phyloP scores from a whole-genome alignment of 1,284 basidiomycete genomes.

The Gomphus bonarii region DNA sequence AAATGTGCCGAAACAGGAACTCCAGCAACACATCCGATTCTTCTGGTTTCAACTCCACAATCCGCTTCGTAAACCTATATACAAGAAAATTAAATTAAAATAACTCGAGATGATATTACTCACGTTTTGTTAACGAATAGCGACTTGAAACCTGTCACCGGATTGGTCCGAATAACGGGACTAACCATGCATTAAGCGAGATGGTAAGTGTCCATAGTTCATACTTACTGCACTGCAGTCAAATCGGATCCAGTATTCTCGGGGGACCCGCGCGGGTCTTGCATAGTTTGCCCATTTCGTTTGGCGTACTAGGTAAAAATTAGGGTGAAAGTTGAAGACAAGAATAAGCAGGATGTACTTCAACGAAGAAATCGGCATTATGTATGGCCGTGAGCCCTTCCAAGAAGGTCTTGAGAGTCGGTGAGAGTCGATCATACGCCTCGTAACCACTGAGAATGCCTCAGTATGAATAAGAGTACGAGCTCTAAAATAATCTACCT shows the following conservation, averaged over 20 bases:
- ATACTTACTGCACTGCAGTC: slow-evolving; percentile 41
- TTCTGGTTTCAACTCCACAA: slow-evolving; percentile 46
- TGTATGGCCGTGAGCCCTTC: slow-evolving; percentile 53
- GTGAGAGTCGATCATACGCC: slow-evolving; percentile 53
- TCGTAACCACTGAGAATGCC: slow-evolving; percentile 36
- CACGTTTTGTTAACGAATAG: slow-evolving; percentile 51
- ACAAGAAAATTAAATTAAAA: not conserved
- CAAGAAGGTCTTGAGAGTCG: slow-evolving; percentile 43
- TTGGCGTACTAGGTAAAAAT: slow-evolving; percentile 14
- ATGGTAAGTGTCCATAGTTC: not conserved
- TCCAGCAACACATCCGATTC: slow-evolving; percentile 45
- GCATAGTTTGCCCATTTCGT: slow-evolving; percentile 22
- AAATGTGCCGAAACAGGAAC: slow-evolving; percentile 35
- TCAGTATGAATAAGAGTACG: not conserved
- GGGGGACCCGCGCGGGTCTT: slow-evolving; percentile 40
- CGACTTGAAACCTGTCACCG: slow-evolving; percentile 57
- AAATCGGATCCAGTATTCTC: slow-evolving; percentile 49
- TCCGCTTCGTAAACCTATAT: slow-evolving; percentile 47
- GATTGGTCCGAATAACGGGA: slow-evolving; percentile 42
- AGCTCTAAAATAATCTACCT: slow-evolving; percentile 18
- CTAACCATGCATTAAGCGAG: slow-evolving; percentile 16
- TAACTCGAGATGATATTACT: slow-evolving; percentile 9
- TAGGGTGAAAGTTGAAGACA: not conserved
- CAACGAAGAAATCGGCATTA: slow-evolving; percentile 40
- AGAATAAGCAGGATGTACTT: slow-evolving; percentile 19